Conservation (phyloP, 1,284 basidiomycete genomes). For the Boletus semigastroideus region DNA sequence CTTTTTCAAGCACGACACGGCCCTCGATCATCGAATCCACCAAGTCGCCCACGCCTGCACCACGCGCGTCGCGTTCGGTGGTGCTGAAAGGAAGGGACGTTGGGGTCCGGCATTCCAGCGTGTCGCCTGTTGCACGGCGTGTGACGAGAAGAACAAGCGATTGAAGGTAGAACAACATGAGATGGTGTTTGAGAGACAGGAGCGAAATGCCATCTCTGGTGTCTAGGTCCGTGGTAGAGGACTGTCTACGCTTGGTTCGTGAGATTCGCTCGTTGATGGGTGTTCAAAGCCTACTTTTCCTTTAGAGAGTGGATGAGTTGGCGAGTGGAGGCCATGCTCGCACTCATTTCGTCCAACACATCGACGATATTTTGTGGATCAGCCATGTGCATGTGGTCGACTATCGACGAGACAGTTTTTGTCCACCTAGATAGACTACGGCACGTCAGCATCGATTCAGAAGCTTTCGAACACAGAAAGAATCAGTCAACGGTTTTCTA, state of each 20-base stretch:
- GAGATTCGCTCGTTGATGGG: background rate
- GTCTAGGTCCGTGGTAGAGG: slow-evolving; percentile 49
- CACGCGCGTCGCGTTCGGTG: slow-evolving; percentile 52
- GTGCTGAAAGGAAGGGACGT: slow-evolving; percentile 53
- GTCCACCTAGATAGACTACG: background rate
- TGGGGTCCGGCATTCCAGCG: slow-evolving; percentile 51
- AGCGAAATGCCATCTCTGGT: slow-evolving; percentile 86
- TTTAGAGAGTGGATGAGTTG: slow-evolving; percentile 53
- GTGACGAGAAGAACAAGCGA: slow-evolving; percentile 78
- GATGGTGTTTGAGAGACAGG: slow-evolving; percentile 84
- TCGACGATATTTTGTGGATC: slow-evolving; percentile 29
- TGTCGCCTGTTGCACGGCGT: slow-evolving; percentile 64
- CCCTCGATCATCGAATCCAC: slow-evolving; percentile 75
- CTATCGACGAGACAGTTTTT: no score
- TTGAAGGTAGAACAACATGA: slow-evolving; percentile 87
- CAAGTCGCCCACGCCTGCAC: slow-evolving; percentile 58
- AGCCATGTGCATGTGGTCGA: background rate
- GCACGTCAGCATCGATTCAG: slow-evolving; percentile 9
- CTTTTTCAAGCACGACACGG: slow-evolving; percentile 77
- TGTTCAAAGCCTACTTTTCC: slow-evolving; percentile 46
- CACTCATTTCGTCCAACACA: slow-evolving; percentile 61
- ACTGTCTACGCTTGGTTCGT: slow-evolving; percentile 27
- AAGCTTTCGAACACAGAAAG: slow-evolving; percentile 7
- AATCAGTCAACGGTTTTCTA: slow-evolving; percentile 89
- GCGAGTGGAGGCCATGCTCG: slow-evolving; percentile 61